Conservation (phyloP, 2,329 filamentous ascomycete genomes). For the Aureobasidium sp. region DNA sequence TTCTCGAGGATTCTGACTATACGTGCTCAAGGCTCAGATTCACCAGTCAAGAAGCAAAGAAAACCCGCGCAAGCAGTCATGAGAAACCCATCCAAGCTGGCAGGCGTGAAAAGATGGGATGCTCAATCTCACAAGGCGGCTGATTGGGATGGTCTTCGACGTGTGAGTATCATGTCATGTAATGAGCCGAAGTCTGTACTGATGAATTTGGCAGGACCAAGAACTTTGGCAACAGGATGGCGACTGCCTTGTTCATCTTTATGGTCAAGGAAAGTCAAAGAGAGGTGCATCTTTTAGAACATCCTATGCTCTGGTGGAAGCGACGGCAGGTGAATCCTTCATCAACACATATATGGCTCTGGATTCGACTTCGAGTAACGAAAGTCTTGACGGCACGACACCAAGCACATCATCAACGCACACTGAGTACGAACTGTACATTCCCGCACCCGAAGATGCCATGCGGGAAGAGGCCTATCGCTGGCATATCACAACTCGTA, state of each 20-base stretch:
- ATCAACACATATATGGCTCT: conserved; percentile 42
- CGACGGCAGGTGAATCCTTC: conserved; percentile 53
- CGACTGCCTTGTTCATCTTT: conserved; percentile 64
- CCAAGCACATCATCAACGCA: conserved; percentile 4
- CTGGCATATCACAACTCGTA: conserved; percentile 64
- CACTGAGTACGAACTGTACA: conserved; percentile 52
- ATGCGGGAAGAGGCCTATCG: conserved; percentile 50
- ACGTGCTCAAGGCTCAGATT: neutral
- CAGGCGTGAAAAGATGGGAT: conserved; percentile 16
- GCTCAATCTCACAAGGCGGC: conserved; percentile 11
- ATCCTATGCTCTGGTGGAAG: conserved; percentile 51
- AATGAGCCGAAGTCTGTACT: neutral
- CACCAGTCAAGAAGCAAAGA: neutral
- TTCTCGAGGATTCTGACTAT: conserved; percentile 12
- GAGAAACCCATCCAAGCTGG: neutral
- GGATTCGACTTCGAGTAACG: neutral
- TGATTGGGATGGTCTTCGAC: conserved; percentile 20
- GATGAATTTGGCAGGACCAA: conserved; percentile 48
- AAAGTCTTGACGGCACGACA: conserved; percentile 23
- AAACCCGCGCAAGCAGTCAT: neutral
- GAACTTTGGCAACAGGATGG: conserved; percentile 64
- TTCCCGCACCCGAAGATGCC: conserved; percentile 55
- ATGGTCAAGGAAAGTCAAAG: conserved; percentile 57
- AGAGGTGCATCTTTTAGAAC: conserved; percentile 63
- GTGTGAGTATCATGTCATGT: conserved; percentile 11